Base-by-base conservation (phyloP, 768 basidiomycete genomes). In the Hebeloma cylindrosporum region DNA sequence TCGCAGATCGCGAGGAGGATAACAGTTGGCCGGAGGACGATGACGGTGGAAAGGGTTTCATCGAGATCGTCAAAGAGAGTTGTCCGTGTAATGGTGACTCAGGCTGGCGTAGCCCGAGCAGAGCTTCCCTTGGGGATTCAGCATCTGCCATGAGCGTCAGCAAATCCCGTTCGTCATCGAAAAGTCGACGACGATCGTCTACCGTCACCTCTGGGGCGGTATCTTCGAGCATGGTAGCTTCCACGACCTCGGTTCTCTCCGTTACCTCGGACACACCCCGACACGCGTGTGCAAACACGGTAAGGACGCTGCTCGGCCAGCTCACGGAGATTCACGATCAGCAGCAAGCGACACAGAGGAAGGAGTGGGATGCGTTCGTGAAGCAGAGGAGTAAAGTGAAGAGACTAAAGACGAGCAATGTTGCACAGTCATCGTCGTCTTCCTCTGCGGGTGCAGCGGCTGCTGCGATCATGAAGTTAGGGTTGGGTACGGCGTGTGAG, bases 351-450 rank as follows among this genome's bases (percentile, higher is more conserved):
- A 56, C 72, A 7, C 83, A 79, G 51, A 72, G 83, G 43, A 80
- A 80, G 49, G 89, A 88, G 43, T 98, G 96, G 95, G 92, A 95
- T 48, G 77, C 71, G 0, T 97, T 94, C 60, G 79, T 97, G 13
- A 82, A 78, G 50, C 79, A 85, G 53, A 70, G 86, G 38, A 79
- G 65, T 53, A 79, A 76, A 52, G 69, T 66, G 36, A 70, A 66
- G 54, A 54, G 67, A 16, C 51, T 61, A 8, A 69, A 72, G 45
- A 54, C 57, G 2, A 62, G 60, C 32, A 50, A 53, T 5, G 42
- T 32, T 29, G 41, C 48, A 7, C 39, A 32, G 7, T 43, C 53
- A 4, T 45, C 67, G 10, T 46, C 64, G n/a, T 56, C 64, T 5
- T 56, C 56, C 7, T 54, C 58, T 20, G 41, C 57, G 9, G 53